A percentile compares a stretch with the other conserved stretches of the same genome.
Evolutionary conservation across 768 basidiomycete species (phyloP).

Genomic region (Lentinus brumalis): DNA sequence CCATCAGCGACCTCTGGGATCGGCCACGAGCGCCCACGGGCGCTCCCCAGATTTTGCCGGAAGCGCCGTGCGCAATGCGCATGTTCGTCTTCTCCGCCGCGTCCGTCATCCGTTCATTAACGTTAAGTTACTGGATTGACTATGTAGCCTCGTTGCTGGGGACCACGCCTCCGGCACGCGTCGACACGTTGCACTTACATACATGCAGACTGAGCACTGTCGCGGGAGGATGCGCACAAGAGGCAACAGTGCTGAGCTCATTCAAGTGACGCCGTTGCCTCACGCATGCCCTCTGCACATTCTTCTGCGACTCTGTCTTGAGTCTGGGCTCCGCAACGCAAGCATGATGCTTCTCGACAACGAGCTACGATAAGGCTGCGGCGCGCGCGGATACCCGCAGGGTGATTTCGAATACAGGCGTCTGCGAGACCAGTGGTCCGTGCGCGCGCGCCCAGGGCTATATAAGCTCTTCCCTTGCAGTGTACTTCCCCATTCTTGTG

Average conservation of each 20-base stretch:
- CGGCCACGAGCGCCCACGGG: neutral
- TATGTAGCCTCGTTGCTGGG: neutral
- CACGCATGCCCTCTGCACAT: no score
- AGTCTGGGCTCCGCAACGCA: no score
- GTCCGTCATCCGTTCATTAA: no score
- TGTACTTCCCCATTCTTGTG: conserved; percentile 64
- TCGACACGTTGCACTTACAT: neutral
- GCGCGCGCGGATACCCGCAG: conserved; percentile 2
- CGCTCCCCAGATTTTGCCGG: no score
- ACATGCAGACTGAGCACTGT: no score
- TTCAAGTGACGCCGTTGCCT: no score
- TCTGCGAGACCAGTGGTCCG: conserved; percentile 45
- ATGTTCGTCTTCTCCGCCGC: neutral
- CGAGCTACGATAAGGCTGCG: neutral
- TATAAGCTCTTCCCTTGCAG: conserved; percentile 38
- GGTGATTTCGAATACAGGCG: neutral
- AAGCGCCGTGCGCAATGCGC: neutral
- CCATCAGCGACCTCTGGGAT: conserved; percentile 2
- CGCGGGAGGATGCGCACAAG: no score
- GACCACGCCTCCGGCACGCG: neutral
- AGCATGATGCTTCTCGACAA: no score
- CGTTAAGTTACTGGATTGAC: neutral
- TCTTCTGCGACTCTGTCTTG: no score
- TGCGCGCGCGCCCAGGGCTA: conserved; percentile 42
- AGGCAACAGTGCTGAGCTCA: no score